Base-by-base conservation (phyloP, 164 flowering plant genomes). In the Vitis amurensis region DNA sequence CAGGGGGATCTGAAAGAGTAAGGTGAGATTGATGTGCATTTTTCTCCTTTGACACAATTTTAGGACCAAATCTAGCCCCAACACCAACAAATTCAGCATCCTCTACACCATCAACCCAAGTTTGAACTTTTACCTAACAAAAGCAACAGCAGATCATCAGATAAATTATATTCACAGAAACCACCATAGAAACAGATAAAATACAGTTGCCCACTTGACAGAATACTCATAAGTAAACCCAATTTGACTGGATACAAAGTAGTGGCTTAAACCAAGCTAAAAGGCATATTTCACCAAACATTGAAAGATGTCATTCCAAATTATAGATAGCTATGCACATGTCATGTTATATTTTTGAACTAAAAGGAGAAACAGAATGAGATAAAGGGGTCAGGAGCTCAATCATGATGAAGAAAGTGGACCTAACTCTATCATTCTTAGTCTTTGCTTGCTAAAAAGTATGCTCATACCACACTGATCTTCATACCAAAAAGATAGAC, bases 11-110 rank as follows among this genome's bases (percentile, higher is more conserved):
- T n/a, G 92, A 71, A 67, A 80, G 84, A 59, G 72, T 68, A 72
- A 86, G 86, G 71, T 10, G 85, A 30, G 70, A 64, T 29, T 70
- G 86, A 62, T 83, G 67, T 19, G 92, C 92, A 79, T 86, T 82
- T 78, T 88, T 88, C 83, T 85, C 90, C 86, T 88, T 88, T 9
- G 90, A 82, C n/a, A 83, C 92, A 53, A 88, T 83, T 8, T 84
- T 64, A 6, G 73, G 72, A n/a, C 92, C 92, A 82, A 88, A 88
- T 78, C 92, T 80, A 30, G 92, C 92, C 63, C 90, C 90, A 50
- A 88, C 92, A 50, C 92, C 92, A 51, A 86, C 92, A 81, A 77
- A 88, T 63, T 88, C 90, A 12, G 47, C 72, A 63, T 71, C 78
- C 67, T 88, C 92, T 59, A 75, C 29, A 12, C 86, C 92, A 78